Base-by-base conservation (phyloP, 106 monocot species). In the Ottelia alismoides region DNA sequence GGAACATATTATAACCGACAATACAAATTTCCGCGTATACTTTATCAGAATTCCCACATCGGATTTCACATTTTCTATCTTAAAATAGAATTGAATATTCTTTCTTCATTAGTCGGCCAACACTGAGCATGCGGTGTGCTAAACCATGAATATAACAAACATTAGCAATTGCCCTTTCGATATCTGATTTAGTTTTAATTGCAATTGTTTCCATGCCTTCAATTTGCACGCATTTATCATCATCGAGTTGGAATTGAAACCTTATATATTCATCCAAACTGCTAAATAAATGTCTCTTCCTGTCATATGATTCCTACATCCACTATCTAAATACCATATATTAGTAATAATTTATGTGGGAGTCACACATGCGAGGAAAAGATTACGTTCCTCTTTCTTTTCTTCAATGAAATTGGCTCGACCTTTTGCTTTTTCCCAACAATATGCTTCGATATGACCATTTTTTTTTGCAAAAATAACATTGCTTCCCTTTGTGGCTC, bases 61-160 rank as follows among this genome's bases (percentile, higher is more conserved):
- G 57, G 1, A 47, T 57, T 0, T 46, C 11, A 47, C 65, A 56
- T n/a, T 11, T 31, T 23, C 24, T n/a, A 58, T 35, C 49, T 6
- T 47, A 0, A 57, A 67, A 55, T 28, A 32, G 23, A 19, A 67
- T 16, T 6, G 22, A 25, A 31, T 50, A 55, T 3, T 30, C 47
- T 22, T 18, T 49, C 18, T 48, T 16, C 1, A 66, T 2, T 21
- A 54, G 20, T 45, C 55, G 65, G 5, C 64, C 53, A 18, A 65
- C 64, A 65, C 64, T 65, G 11, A 65, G 26, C 11, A 65, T 25
- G n/a, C 46, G 53, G 20, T 65, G 44, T 26, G 64, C 64, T n/a
- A 65, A 46, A 27, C 40, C 3, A 20, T 18, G 53, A 27, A 45
- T 30, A 20, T 44, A 31, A 3, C 19, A 31, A 27, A 52, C 51